Percentiles rank a stretch among this genome's conserved stretches.
These are phyloP conservation scores for Raddia guianensis DNA, from an alignment of 176 grass and related monocot species.

Conservation along the genomic window DNA sequence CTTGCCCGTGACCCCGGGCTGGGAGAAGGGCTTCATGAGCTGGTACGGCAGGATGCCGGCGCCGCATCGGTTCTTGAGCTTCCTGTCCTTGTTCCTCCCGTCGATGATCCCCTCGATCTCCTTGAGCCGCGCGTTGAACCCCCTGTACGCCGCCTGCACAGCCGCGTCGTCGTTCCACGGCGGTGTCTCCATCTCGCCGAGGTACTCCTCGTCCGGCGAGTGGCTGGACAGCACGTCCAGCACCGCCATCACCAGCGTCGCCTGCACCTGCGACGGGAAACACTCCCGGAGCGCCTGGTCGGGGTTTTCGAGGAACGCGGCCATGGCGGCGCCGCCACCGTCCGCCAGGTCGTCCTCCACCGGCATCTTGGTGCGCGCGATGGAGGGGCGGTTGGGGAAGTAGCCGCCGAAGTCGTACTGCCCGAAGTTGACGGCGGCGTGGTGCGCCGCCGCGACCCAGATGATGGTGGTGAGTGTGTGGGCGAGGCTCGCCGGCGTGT, in stretches of 20 bases:
- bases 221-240: slow-evolving; percentile 70
- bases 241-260: slow-evolving; percentile 70
- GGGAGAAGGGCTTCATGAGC: slow-evolving; percentile 74
- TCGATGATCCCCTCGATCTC: slow-evolving; percentile 70
- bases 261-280: slow-evolving; percentile 74
- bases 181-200: slow-evolving; percentile 44
- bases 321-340: slow-evolving; percentile 23
- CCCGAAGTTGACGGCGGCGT: slow-evolving; percentile 86
- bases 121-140: slow-evolving; percentile 52
- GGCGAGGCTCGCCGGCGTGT: slow-evolving; percentile 45
- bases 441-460: slow-evolving; percentile 90
- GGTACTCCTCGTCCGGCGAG: slow-evolving; percentile 87
- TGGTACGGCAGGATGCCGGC: slow-evolving; percentile 74
- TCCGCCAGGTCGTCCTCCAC: slow-evolving; percentile 46
- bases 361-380: slow-evolving; percentile 77
- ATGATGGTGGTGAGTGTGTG: slow-evolving; percentile 74
- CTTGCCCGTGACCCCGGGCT: slow-evolving; percentile 51
- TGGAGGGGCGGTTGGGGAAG: slow-evolving; percentile 75
- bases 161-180: slow-evolving; percentile 53
- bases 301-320: slow-evolving; percentile 58
- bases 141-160: slow-evolving; percentile 44
- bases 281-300: slow-evolving; percentile 54
- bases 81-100: slow-evolving; percentile 49
- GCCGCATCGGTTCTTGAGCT: slow-evolving; percentile 64
- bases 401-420: slow-evolving; percentile 79